phyloP scores from a whole-genome alignment of 495 filamentous ascomycete species.

The Aspergillus homomorphus region DNA sequence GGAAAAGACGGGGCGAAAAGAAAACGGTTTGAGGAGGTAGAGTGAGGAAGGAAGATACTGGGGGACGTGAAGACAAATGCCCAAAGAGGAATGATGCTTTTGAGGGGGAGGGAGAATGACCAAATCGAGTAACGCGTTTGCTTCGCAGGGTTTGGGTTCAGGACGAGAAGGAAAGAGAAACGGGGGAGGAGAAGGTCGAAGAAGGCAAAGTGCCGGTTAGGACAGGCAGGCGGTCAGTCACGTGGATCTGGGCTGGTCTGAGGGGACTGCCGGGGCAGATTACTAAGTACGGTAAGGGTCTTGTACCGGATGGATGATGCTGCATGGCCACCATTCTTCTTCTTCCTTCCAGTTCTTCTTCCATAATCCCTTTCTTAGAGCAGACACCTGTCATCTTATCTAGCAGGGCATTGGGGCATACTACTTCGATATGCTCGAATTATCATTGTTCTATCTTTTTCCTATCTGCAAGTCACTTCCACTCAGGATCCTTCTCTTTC shows the following conservation, averaged over 20 bases:
- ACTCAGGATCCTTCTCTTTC: too few relatives aligned
- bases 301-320: not conserved
- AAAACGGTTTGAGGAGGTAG: constrained; percentile 12
- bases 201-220: constrained; percentile 41
- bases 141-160: constrained; percentile 42
- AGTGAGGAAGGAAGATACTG: constrained; percentile 23
- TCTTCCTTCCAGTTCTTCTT: too few relatives aligned
- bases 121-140: constrained; percentile 56
- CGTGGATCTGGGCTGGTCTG: constrained; percentile 17
- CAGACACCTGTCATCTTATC: too few relatives aligned
- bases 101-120: constrained; percentile 41
- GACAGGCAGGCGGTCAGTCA: constrained; percentile 43
- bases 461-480: too few relatives aligned
- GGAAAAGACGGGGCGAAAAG: constrained; percentile 11
- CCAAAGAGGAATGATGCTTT: constrained; percentile 50
- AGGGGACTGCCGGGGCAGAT: too few relatives aligned
- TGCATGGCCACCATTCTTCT: too few relatives aligned
- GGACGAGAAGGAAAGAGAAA: constrained; percentile 37
- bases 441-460: too few relatives aligned
- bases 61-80: constrained; percentile 27
- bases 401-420: too few relatives aligned
- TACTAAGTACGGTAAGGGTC: too few relatives aligned
- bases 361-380: too few relatives aligned
- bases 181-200: constrained; percentile 34
- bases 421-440: too few relatives aligned